Base-by-base conservation (phyloP, 345 rosid genomes). In the Dovyalis caffra region DNA sequence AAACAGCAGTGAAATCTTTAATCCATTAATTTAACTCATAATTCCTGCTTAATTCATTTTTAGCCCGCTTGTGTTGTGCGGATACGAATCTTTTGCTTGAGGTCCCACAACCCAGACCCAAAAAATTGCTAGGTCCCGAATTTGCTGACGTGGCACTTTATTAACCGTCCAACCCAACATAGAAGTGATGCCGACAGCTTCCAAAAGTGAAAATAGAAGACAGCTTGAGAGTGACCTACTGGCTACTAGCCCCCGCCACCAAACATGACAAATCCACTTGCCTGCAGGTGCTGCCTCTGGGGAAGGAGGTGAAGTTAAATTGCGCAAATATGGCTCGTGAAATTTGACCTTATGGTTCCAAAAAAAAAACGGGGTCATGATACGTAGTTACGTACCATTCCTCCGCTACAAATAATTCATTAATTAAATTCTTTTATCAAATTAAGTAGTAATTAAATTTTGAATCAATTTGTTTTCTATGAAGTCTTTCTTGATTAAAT, bases 241-340 rank as follows among this genome's bases (percentile, higher is more conserved):
- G n/a, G n/a, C n/a, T n/a, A n/a, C n/a, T 3, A 37, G 76, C 58
- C 33, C 79, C 37, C 79, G 71, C 70, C 56, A 62, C 71, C 58
- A 21, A 34, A 33, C 47, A 1, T 0, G 60, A 23, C 60, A 28
- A 56, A 0, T 23, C 60, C 60, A n/a, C 26, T 5, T 8, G 60
- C 28, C 4, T 53, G 53, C n/a, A 6, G n/a, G 6, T 47, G 7
- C 53, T 18, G 60, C 60, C 0, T 53, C 25, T 2, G 2, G 57
- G 8, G n/a, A n/a, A n/a, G n/a, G n/a, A n/a, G n/a, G 6, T 0
- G 57, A 43, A 15, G 49, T 43, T 18, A 43, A 11, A 43, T 43
- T 3, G 20, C 20, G 15, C 6, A 18, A 18, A 3, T 0, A 53
- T 0, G 60, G 25, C 23, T n/a, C 60, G 60, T 40, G 47, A 40